These are phyloP conservation scores for Fraxinus sp. DNA, from an alignment of 305 asterid genomes.

Conservation along the genomic window DNA sequence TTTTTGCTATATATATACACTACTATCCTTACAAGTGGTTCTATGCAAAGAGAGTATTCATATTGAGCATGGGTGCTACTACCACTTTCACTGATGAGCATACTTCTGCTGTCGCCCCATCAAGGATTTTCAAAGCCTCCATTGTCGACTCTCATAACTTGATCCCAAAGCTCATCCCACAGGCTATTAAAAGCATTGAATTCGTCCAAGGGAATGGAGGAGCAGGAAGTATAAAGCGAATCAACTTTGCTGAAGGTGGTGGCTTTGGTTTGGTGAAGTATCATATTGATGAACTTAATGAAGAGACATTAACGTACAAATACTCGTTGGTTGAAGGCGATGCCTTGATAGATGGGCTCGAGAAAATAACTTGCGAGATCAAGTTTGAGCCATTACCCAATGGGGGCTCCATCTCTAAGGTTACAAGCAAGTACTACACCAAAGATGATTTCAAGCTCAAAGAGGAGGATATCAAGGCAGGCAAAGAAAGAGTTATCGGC, in stretches of 20 bases:
- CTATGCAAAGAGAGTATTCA: not conserved
- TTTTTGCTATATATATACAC: not conserved
- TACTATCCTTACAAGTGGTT: not conserved
- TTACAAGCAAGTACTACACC: conserved; percentile 34
- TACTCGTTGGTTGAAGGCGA: conserved; percentile 38
- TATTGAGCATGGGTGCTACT: conserved; percentile 21
- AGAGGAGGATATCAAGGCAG: conserved; percentile 37
- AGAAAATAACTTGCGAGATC: conserved; percentile 35
- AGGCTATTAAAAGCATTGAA: conserved; percentile 31
- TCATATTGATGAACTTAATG: conserved; percentile 29
- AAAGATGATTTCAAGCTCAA: conserved; percentile 29
- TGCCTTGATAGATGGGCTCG: conserved; percentile 31
- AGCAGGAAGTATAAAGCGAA: conserved; percentile 32
- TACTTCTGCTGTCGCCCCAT: conserved; percentile 23
- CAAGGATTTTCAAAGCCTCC: conserved; percentile 34
- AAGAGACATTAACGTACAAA: conserved; percentile 26
- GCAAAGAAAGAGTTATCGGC: conserved; percentile 28
- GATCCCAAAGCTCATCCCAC: conserved; percentile 37
- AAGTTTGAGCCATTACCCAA: conserved; percentile 32
- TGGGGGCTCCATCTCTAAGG: conserved; percentile 39
- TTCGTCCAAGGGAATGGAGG: conserved; percentile 34
- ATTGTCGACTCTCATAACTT: conserved; percentile 34
- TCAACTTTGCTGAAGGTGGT: conserved; percentile 33
- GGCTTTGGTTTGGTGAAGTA: conserved; percentile 29
- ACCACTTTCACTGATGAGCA: conserved; percentile 19